Conservation (phyloP, 352 stramenopile genomes). For the Plasmopara viticola region DNA sequence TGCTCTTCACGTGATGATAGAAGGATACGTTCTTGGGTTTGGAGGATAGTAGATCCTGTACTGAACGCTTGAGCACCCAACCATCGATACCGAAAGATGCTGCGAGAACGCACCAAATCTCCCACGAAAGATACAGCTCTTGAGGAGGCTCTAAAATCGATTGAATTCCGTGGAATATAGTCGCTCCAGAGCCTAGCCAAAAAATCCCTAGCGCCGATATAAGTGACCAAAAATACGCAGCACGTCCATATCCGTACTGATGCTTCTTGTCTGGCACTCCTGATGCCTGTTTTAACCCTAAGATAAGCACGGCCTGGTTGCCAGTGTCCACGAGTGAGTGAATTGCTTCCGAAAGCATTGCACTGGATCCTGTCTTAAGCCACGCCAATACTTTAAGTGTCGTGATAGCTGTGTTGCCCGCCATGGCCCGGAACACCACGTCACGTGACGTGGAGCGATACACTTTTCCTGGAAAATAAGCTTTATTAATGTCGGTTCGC, state of each 20-base stretch:
- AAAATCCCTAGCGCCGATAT: constrained; percentile 98
- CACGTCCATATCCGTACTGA: constrained; percentile 96
- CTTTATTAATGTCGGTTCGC: constrained; percentile 80
- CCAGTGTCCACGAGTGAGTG: constrained; percentile 96
- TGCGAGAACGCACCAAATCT: constrained; percentile 94
- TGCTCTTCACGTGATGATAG: constrained; percentile 57
- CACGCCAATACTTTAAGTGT: constrained; percentile 65
- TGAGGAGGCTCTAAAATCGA: constrained; percentile 64
- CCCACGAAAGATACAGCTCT: constrained; percentile 69
- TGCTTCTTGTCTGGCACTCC: constrained; percentile 91
- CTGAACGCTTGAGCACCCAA: constrained; percentile 90
- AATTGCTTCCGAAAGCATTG: constrained; percentile 97
- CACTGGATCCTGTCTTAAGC: constrained; percentile 89
- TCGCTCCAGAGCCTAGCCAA: constrained; percentile 94
- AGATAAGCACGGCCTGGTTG: constrained; percentile 92
- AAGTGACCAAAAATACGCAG: constrained; percentile 98
- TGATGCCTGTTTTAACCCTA: constrained; percentile 76
- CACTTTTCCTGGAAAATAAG: constrained; percentile 78
- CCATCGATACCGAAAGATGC: constrained; percentile 95
- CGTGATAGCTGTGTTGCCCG: constrained; percentile 93
- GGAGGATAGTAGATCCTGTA: constrained; percentile 76
- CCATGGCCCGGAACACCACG: constrained; percentile 85
- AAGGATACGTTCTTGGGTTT: constrained; percentile 72
- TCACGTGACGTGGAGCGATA: constrained; percentile 72
- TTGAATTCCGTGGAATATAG: constrained; percentile 89